A percentile compares a stretch with the other conserved stretches of the same genome.
phyloP scores from a whole-genome alignment of 148 eudicot species.

The Silene conica region DNA sequence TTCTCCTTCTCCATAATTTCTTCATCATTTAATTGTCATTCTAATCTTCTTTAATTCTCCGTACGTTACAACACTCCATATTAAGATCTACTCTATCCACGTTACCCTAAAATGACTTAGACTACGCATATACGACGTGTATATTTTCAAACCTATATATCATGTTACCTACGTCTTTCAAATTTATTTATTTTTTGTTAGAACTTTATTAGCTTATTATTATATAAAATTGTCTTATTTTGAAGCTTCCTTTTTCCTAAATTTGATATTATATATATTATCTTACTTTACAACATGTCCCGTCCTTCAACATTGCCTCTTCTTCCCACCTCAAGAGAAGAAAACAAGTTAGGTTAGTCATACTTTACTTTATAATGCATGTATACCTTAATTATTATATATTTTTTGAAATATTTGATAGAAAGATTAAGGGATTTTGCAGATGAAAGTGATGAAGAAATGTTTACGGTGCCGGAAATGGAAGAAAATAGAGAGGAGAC shows the following conservation, averaged over 20 bases:
- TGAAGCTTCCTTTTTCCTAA: neutral
- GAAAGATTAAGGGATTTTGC: neutral
- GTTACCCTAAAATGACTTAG: neutral
- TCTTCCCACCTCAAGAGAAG: neutral
- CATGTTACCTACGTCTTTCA: neutral
- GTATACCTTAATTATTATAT: too few relatives aligned
- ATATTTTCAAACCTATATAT: neutral
- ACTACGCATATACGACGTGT: neutral
- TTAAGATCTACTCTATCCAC: neutral
- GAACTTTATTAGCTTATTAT: neutral
- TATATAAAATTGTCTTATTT: neutral
- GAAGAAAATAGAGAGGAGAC: slow-evolving; percentile 15
- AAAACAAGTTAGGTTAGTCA: slow-evolving; percentile 19
- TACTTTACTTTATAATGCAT: neutral
- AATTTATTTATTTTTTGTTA: neutral
- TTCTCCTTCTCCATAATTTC: neutral
- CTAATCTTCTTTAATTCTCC: neutral
- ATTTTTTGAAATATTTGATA: too few relatives aligned
- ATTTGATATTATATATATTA: neutral
- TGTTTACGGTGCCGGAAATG: slow-evolving; percentile 32
- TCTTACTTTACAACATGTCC: slow-evolving; percentile 13
- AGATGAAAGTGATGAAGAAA: slow-evolving; percentile 38
- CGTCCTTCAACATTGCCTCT: slow-evolving; percentile 24
- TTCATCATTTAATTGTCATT: neutral
- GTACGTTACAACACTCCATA: neutral